Evolutionary conservation across 257 asterid species (phyloP), one percentile per base, ranked within the genome.

Genomic region (Solanum boliviense): DNA sequence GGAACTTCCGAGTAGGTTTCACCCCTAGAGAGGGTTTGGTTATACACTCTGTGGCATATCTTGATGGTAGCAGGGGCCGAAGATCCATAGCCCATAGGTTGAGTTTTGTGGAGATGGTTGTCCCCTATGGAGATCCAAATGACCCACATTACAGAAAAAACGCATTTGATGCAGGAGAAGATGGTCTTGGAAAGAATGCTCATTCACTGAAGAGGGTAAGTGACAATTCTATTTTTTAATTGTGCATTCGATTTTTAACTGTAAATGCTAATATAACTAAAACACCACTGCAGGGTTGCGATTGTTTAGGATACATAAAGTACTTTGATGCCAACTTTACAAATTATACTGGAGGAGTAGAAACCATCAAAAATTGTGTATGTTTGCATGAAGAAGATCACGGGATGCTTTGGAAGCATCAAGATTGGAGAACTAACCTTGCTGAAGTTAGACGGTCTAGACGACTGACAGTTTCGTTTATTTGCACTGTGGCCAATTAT

Each of bases 111-210:
- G 99, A 97, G 93, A 95, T 97, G 99, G 99, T 97, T 89, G 99
- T 97, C 78, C 99, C 99, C 65, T 97, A 97, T 88, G 99, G 99
- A 34, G 99, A 97, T 91, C 99, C 99, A 38, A 97, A 97, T 91
- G 99, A 95, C 34, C 99, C 99, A 86, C 99, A 97, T 89, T 95
- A 97, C 91, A 91, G 99, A 84, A 97, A 97, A 88, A 97, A 95
- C 87, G 99, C 99, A 67, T 97, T 97, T 92, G 99, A 97, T 94
- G 99, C 98, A 9, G 99, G 99, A 89, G 99, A 97, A 92, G 99
- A 97, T 94, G 99, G 99, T 58, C 93, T 97, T 21, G 99, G 99
- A 85, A 95, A 92, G 93, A 96, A 96, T 91, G 98, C 99, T 58
- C 98, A 97, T 89, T 97, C 99, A 82, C 98, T 97, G 31, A 97